These are phyloP conservation scores for Suillus paluster DNA, from an alignment of 768 basidiomycete species.

Conservation along the genomic window DNA sequence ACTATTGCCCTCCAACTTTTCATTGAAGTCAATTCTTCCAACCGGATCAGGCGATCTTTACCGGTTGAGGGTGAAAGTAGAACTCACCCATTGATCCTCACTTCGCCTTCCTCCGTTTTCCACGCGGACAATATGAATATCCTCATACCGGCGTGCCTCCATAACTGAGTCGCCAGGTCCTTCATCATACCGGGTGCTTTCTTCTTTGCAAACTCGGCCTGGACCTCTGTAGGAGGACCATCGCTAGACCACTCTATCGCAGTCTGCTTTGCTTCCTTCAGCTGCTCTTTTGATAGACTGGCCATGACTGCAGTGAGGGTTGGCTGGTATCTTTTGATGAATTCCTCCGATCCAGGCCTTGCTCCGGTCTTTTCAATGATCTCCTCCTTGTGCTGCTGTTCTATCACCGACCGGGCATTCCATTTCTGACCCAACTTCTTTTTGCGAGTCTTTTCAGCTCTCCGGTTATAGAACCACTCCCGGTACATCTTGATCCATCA, in stretches of 20 bases:
- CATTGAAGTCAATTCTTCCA: background rate
- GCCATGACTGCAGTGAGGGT: background rate
- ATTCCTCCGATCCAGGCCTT: background rate
- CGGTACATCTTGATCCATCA: no score
- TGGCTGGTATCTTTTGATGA: background rate
- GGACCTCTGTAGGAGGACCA: background rate
- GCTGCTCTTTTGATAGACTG: slow-evolving; percentile 1
- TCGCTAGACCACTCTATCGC: background rate
- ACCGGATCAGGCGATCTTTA: background rate
- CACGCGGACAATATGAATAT: background rate
- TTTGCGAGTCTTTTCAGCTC: no score
- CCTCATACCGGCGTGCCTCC: slow-evolving; percentile 8
- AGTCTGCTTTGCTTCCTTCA: background rate
- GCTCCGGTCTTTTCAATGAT: background rate
- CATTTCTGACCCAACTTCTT: no score
- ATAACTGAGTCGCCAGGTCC: background rate
- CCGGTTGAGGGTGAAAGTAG: background rate
- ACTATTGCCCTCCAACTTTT: slow-evolving; percentile 1
- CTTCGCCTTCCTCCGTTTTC: background rate
- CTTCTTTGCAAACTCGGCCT: background rate
- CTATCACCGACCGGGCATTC: background rate
- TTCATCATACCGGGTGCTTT: background rate
- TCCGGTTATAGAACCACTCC: no score
- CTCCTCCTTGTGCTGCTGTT: background rate
- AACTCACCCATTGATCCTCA: background rate